Conservation (phyloP, 1,284 basidiomycete species). For the Schizophyllum amplum region DNA sequence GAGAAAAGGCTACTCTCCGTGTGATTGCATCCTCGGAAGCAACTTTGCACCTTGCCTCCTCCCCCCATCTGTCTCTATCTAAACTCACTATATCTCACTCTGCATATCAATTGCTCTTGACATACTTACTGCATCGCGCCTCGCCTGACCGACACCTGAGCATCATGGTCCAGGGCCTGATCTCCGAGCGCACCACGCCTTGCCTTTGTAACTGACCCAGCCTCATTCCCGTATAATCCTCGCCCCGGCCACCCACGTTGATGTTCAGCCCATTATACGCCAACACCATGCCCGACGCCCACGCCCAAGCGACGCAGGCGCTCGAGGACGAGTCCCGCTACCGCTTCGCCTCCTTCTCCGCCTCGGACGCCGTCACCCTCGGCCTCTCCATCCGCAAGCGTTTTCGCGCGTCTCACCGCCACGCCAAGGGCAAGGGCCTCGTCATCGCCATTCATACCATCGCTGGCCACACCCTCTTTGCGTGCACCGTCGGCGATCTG, state of each 20-base stretch:
- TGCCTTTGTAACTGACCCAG: background rate
- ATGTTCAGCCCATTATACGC: slow-evolving; percentile 48
- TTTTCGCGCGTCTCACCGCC: slow-evolving; percentile 64
- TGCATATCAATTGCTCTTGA: background rate
- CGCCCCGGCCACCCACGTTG: slow-evolving; percentile 1
- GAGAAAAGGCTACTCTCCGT: background rate
- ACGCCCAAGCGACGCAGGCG: slow-evolving; percentile 62
- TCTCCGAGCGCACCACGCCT: background rate
- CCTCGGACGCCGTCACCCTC: slow-evolving; percentile 71
- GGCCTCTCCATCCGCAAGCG: slow-evolving; percentile 74
- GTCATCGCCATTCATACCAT: slow-evolving; percentile 72
- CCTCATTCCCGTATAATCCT: background rate
- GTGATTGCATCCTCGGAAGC: background rate
- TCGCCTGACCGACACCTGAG: too few relatives aligned
- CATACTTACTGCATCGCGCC: background rate
- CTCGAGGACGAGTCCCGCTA: slow-evolving; percentile 59
- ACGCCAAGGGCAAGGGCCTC: slow-evolving; percentile 68
- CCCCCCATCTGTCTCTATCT: background rate
- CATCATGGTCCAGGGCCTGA: slow-evolving; percentile 24
- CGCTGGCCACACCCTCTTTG: slow-evolving; percentile 68
- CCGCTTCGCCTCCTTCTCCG: slow-evolving; percentile 65
- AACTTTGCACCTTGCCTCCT: background rate
- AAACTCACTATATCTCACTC: background rate
- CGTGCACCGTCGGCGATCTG: slow-evolving; percentile 74
- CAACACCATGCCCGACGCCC: slow-evolving; percentile 50